phyloP scores from a whole-genome alignment of 371 early-diverging fungal genomes.

The Massospora cicadina region DNA sequence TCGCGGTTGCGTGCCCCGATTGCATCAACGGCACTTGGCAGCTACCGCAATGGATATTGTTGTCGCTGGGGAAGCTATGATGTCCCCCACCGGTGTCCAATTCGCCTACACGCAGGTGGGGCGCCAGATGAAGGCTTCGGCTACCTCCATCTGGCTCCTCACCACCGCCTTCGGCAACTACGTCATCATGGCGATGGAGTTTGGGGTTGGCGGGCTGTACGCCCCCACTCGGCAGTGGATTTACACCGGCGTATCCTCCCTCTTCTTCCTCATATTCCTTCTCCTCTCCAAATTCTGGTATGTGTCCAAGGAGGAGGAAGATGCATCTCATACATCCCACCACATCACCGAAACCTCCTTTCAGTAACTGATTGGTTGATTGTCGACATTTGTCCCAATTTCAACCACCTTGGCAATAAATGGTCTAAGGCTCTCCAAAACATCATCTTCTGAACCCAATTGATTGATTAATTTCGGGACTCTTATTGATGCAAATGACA shows the following conservation, averaged over 20 bases:
- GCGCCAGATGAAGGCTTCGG: constrained; percentile 13
- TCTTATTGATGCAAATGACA: too few species aligned
- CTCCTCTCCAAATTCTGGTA: constrained; percentile 6
- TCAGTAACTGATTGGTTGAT: too few species aligned
- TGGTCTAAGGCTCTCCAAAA: too few species aligned
- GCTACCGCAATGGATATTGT: constrained; percentile 32
- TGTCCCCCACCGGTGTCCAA: constrained; percentile 37
- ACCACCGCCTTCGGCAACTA: constrained; percentile 15
- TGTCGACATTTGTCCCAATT: too few species aligned
- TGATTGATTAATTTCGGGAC: too few species aligned
- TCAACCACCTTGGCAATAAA: too few species aligned
- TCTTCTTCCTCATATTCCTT: not conserved
- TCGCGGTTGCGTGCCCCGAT: constrained; percentile 8
- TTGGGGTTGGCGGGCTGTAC: not conserved
- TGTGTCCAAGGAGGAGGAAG: constrained; percentile 5
- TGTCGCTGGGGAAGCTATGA: constrained; percentile 36
- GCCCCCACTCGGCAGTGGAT: not conserved
- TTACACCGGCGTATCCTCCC: not conserved
- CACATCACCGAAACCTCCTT: too few species aligned
- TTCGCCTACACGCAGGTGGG: constrained; percentile 16
- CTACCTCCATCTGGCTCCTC: constrained; percentile 23
- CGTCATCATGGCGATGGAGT: not conserved
- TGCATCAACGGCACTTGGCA: constrained; percentile 20
- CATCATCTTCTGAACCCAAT: too few species aligned
- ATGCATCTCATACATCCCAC: not conserved